Conservation (phyloP, 768 basidiomycete species). For the Trametes cubensis region DNA sequence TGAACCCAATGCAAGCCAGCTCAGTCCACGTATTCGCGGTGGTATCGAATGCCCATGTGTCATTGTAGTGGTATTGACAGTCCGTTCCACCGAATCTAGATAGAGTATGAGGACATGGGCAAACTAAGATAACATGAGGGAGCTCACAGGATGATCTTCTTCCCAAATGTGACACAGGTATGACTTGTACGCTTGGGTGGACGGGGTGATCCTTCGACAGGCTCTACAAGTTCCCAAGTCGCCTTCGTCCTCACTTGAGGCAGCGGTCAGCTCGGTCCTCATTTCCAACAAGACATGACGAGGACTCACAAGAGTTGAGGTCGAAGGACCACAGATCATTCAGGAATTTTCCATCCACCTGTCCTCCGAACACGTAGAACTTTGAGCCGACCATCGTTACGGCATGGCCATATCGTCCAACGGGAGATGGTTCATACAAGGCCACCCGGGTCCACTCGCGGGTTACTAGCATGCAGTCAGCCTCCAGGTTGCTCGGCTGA, state of each 20-base stretch:
- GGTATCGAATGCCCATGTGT: constrained; percentile 94
- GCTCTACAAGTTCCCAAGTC: constrained; percentile 80
- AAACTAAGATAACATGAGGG: constrained; percentile 26
- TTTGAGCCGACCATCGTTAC: constrained; percentile 90
- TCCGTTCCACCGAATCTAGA: constrained; percentile 97
- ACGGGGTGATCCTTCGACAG: constrained; percentile 53
- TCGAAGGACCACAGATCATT: constrained; percentile 97
- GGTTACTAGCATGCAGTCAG: constrained; percentile 56
- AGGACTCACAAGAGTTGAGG: constrained; percentile 80
- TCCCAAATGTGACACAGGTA: constrained; percentile 78
- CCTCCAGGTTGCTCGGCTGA: not conserved
- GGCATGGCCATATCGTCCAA: constrained; percentile 94
- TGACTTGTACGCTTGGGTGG: constrained; percentile 92
- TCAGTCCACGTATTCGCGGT: constrained; percentile 84
- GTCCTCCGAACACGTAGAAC: constrained; percentile 96
- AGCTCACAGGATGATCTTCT: constrained; percentile 80
- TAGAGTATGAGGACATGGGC: not conserved
- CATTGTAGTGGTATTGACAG: constrained; percentile 98
- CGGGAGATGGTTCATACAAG: constrained; percentile 74
- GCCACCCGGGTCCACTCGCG: constrained; percentile 93
- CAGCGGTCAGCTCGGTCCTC: too few species aligned
- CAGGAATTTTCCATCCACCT: constrained; percentile 91
- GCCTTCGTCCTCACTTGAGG: constrained; percentile 76
- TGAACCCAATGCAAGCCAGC: constrained; percentile 93
- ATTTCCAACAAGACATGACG: not conserved